Evolutionary conservation across 805 yeast genomes (phyloP).

Genomic region (Pichia manshurica): DNA sequence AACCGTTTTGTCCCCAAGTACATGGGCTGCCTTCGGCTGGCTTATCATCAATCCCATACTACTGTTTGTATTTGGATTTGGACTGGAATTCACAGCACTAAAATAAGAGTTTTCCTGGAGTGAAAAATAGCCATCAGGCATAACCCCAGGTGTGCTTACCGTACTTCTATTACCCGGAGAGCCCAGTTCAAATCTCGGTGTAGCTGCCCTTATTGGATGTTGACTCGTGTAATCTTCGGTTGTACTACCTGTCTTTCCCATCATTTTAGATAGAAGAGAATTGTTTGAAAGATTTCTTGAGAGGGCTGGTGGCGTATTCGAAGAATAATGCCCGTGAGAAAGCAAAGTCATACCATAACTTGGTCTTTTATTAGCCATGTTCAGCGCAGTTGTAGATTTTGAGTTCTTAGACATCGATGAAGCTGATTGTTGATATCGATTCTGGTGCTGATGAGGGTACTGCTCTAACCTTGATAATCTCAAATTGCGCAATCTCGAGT

Average conservation of each 20-base stretch:
- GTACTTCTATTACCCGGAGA: slow-evolving; percentile 2
- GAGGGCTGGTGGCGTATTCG: slow-evolving; percentile 10
- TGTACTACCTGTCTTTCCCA: not conserved
- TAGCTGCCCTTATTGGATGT: not conserved
- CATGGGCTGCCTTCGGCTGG: slow-evolving; percentile 1
- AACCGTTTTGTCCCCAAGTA: not conserved
- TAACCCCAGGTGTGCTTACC: not conserved
- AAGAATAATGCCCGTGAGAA: not conserved
- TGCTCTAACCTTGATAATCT: slow-evolving; percentile 13
- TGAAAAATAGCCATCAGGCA: slow-evolving; percentile 2
- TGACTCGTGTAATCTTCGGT: not conserved
- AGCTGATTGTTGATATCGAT: not conserved
- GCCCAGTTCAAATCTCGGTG: slow-evolving; percentile 4
- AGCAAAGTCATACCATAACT: not conserved
- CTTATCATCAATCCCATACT: not conserved
- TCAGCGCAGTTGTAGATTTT: not conserved
- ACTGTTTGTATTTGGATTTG: too few relatives aligned
- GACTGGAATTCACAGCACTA: too few relatives aligned
- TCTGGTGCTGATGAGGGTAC: not conserved
- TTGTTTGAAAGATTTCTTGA: slow-evolving; percentile 13
- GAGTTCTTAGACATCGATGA: not conserved
- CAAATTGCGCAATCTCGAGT: slow-evolving; percentile 26
- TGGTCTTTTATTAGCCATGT: not conserved
- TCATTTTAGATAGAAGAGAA: slow-evolving; percentile 5
- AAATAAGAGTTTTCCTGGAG: not conserved